Conservation (phyloP, 2,329 filamentous ascomycete species). For the Pyricularia sp. region DNA sequence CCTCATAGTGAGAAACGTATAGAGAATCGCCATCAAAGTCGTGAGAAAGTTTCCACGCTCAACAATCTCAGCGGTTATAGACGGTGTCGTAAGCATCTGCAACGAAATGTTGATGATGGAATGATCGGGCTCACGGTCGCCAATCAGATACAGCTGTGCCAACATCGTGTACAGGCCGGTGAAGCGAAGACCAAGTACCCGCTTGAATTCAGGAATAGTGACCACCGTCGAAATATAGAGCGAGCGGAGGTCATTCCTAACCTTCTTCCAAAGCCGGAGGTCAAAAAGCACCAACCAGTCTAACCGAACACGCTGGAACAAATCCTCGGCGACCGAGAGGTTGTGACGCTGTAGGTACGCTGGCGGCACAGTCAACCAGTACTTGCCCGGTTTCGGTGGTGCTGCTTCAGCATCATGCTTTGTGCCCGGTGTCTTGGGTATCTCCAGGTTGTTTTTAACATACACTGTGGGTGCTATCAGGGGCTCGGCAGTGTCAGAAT, state of each 20-base stretch:
- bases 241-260: conserved; percentile 80
- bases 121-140: conserved; percentile 92
- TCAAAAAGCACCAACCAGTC: conserved; percentile 96
- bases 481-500: conserved; percentile 63
- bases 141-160: conserved; percentile 90
- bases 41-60: conserved; percentile 93
- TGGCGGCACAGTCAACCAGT: conserved; percentile 78
- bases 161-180: conserved; percentile 89
- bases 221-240: conserved; percentile 96
- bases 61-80: conserved; percentile 92
- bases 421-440: conserved; percentile 74
- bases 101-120: conserved; percentile 97
- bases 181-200: conserved; percentile 84
- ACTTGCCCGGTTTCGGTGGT: conserved; percentile 59
- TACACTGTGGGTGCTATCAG: conserved; percentile 53
- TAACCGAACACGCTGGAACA: conserved; percentile 80
- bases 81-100: conserved; percentile 93
- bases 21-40: conserved; percentile 89
- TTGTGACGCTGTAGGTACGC: conserved; percentile 55
- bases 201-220: conserved; percentile 91
- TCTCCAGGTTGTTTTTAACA: conserved; percentile 56
- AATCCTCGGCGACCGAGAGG: conserved; percentile 68
- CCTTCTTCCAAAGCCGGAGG: conserved; percentile 91
- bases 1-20: conserved; percentile 91
- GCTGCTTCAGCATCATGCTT: conserved; percentile 27